Evolutionary conservation across 2,329 filamentous ascomycete genomes (phyloP), one percentile per base, ranked within the genome.

Genomic region (Cercospora zeina): DNA sequence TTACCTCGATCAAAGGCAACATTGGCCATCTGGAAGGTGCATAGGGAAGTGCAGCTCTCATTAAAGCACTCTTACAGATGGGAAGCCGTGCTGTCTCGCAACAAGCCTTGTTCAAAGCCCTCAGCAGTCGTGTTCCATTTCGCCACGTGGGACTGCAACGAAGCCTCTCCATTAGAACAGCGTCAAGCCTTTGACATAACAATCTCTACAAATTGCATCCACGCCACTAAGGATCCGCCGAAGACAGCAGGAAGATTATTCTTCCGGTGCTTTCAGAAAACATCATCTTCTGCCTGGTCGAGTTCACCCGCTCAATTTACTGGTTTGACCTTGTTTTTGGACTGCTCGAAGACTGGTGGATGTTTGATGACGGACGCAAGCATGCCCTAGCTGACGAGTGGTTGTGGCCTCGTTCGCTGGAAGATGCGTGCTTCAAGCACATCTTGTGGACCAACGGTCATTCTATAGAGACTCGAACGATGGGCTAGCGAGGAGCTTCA

Each of bases 21-120:
- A 64, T 77, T 14, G 75, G 75, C 10, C 75, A 77, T 54, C 64
- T 65, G 14, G 77, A 78, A 63, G 68, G 70, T n/a, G 73, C 69
- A n/a, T 66, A 74, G 6, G 75, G 76, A 37, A 63, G 70, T 0
- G 66, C 66, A 1, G 62, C 71, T 1, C 54, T 77, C 2, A 68
- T 77, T 37, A 77, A 77, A 55, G 69, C 70, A 0, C 59, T 78
- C 8, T 54, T 76, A 51, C 74, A 77, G 71, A 49, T 77, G 37
- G 65, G 72, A 31, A 67, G 76, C 3, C 60, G 66, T 14, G 58
- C 27, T 0, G 74, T 78, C 39, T 74, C 73, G 1, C 68, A 67
- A 0, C 71, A 76, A 13, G 59, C 47, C 27, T 51, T 34, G 13
- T 55, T 59, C 54, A 49, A 39, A 7, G 34, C 21, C 6, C 16